phyloP scores from a whole-genome alignment of 768 basidiomycete genomes.

The Serendipita sp. region DNA sequence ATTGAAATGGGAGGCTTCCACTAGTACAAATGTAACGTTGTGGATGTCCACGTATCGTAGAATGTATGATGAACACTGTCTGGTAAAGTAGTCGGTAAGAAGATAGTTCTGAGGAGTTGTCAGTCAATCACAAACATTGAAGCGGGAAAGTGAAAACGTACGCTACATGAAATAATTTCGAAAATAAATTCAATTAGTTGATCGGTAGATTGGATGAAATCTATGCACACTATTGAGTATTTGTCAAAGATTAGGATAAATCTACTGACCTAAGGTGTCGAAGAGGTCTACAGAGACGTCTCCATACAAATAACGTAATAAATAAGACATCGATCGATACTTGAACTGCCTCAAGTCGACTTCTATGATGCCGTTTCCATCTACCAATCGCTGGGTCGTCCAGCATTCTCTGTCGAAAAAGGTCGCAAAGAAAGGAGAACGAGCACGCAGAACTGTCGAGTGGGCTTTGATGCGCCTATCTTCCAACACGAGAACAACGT shows the following conservation, averaged over 20 bases:
- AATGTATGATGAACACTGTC: slow-evolving; percentile 67
- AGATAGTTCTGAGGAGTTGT: slow-evolving; percentile 53
- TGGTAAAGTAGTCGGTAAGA: slow-evolving; percentile 67
- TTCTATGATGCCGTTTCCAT: slow-evolving; percentile 34
- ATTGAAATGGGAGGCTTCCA: slow-evolving; percentile 68
- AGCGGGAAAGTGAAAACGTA: slow-evolving; percentile 25
- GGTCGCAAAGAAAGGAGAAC: slow-evolving; percentile 67
- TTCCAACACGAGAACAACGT: slow-evolving; percentile 55
- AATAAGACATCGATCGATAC: slow-evolving; percentile 61
- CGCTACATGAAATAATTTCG: slow-evolving; percentile 70
- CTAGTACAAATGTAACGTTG: slow-evolving; percentile 67
- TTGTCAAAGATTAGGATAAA: not conserved
- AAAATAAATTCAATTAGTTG: slow-evolving; percentile 77
- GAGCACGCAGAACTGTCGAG: slow-evolving; percentile 61
- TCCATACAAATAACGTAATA: slow-evolving; percentile 62
- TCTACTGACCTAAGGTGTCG: slow-evolving; percentile 42
- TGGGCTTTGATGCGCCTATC: slow-evolving; percentile 49
- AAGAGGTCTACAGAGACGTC: slow-evolving; percentile 58
- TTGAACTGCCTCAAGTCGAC: slow-evolving; percentile 57
- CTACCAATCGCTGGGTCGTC: slow-evolving; percentile 47
- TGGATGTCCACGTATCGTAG: slow-evolving; percentile 47
- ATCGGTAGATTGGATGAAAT: slow-evolving; percentile 49
- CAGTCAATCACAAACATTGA: not conserved
- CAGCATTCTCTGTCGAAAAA: slow-evolving; percentile 77
- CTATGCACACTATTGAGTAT: slow-evolving; percentile 21